Percentiles rank a stretch among this genome's conserved stretches.
Conservation (phyloP, 164 flowering plant genomes). For the Litsea cubeba region DNA sequence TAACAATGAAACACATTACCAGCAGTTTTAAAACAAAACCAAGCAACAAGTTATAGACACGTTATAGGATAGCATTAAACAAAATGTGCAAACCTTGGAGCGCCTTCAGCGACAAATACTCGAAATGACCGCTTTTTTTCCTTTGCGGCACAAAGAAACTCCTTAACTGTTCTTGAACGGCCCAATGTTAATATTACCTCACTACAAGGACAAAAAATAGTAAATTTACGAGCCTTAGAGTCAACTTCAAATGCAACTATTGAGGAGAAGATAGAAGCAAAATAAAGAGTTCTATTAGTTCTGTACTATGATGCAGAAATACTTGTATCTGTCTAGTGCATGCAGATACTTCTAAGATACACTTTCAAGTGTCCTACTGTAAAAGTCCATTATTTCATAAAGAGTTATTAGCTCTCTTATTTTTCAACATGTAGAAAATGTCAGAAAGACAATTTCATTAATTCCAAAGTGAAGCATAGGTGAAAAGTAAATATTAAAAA, state of each 20-base stretch:
- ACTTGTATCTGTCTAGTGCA: too few relatives aligned
- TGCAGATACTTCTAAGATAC: too few relatives aligned
- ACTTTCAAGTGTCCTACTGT: too few relatives aligned
- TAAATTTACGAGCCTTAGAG: background rate
- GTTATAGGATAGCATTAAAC: background rate
- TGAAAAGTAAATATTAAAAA: too few relatives aligned
- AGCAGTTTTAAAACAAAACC: conserved; percentile 1
- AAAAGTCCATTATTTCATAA: too few relatives aligned
- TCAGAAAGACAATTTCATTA: too few relatives aligned
- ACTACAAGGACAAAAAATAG: conserved; percentile 36
- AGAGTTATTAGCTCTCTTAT: too few relatives aligned
- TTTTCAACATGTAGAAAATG: too few relatives aligned
- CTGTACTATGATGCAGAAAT: too few relatives aligned
- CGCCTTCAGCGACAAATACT: conserved; percentile 98
- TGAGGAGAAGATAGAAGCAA: background rate
- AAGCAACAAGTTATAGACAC: background rate
- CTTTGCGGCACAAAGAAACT: conserved; percentile 96
- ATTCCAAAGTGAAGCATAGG: too few relatives aligned
- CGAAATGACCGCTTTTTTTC: conserved; percentile 93
- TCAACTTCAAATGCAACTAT: background rate
- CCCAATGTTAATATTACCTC: conserved; percentile 98
- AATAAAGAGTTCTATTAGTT: too few relatives aligned
- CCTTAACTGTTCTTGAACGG: conserved; percentile 87
- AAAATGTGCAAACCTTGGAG: conserved; percentile 70
- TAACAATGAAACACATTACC: background rate